A percentile compares a stretch with the other conserved stretches of the same genome.
Evolutionary conservation across 2,329 filamentous ascomycete genomes (phyloP).

Genomic region (Colletotrichum gigasporum): DNA sequence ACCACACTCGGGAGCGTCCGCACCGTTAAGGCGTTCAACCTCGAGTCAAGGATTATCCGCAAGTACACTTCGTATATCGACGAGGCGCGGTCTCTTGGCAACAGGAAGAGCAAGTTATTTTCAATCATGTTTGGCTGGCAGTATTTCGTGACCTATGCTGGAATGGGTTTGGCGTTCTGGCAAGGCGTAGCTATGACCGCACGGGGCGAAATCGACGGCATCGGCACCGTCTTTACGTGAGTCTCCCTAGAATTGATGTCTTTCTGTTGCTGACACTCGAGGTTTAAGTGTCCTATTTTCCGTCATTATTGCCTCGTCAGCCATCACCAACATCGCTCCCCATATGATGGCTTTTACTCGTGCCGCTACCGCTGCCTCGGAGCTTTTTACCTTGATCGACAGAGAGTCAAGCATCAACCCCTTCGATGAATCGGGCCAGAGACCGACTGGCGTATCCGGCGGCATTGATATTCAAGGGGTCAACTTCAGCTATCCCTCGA

Average conservation of each 20-base stretch:
- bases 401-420: constrained; percentile 37
- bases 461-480: constrained; percentile 69
- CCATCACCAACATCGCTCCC: constrained; percentile 34
- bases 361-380: constrained; percentile 34
- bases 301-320: constrained; percentile 36
- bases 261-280: constrained; percentile 42
- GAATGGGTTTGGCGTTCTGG: constrained; percentile 34
- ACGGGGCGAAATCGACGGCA: constrained; percentile 21
- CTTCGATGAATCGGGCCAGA: constrained; percentile 16
- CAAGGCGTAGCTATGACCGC: constrained; percentile 49
- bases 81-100: constrained; percentile 38
- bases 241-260: constrained; percentile 35
- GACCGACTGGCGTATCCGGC: constrained; percentile 49
- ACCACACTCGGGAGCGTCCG: constrained; percentile 33
- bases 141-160: constrained; percentile 48
- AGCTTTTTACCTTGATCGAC: constrained; percentile 39
- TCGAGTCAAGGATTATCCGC: constrained; percentile 22
- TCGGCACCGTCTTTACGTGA: constrained; percentile 31
- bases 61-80: constrained; percentile 22
- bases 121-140: constrained; percentile 45
- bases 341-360: constrained; percentile 34
- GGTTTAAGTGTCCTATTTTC: constrained; percentile 36
- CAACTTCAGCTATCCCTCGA: constrained; percentile 74
- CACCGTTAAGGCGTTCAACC: constrained; percentile 31
- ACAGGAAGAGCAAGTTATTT: constrained; percentile 40